phyloP scores from a whole-genome alignment of 495 filamentous ascomycete species.

The Tuber indicum region DNA sequence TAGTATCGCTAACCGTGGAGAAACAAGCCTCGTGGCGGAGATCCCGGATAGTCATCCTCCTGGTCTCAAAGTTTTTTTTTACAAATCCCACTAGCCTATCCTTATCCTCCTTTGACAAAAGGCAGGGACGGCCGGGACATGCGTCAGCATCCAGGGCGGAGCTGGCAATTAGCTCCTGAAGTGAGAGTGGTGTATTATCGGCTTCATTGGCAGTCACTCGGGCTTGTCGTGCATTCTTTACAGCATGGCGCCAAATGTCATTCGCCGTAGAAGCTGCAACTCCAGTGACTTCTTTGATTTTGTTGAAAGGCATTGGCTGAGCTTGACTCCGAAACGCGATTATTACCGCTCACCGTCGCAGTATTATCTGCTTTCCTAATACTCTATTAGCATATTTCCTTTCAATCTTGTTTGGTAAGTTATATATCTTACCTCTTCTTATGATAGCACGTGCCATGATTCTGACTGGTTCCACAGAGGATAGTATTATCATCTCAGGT shows the following conservation, averaged over 20 bases:
- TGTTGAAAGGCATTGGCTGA: not conserved
- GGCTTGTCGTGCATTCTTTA: not conserved
- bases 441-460: too few relatives aligned
- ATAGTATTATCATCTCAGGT: too few relatives aligned
- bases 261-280: conserved; percentile 6
- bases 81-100: not conserved
- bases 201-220: not conserved
- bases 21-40: not conserved
- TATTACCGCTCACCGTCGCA: not conserved
- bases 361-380: conserved; percentile 7
- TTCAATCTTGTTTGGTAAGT: too few relatives aligned
- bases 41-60: not conserved
- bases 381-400: too few relatives aligned
- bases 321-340: not conserved
- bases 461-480: too few relatives aligned
- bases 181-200: not conserved
- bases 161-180: not conserved
- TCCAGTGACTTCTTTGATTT: conserved; percentile 1
- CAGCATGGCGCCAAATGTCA: not conserved
- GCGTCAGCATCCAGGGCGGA: not conserved
- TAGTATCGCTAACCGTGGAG: not conserved
- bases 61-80: not conserved
- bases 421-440: too few relatives aligned
- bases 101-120: not conserved
- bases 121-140: not conserved